Conservation (phyloP, 2,329 filamentous ascomycete species). For the Aspergillus sp. region DNA sequence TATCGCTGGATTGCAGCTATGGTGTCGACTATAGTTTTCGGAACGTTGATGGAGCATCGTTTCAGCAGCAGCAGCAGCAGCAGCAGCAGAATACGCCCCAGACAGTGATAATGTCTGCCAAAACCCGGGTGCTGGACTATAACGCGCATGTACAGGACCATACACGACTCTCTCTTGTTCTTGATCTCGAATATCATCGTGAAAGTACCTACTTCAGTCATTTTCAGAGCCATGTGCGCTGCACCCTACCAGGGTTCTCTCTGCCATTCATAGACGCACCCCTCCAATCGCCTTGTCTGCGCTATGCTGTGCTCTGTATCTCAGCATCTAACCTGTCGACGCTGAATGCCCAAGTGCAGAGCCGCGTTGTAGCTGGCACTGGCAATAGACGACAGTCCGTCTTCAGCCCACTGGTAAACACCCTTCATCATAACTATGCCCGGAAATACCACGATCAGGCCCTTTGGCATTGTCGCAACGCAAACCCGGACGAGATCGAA, state of each 20-base stretch:
- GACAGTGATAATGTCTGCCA: too few species aligned
- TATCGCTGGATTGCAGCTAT: constrained; percentile 10
- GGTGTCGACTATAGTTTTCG: constrained; percentile 7
- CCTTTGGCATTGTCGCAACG: background rate
- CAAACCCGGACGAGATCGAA: background rate
- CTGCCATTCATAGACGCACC: background rate
- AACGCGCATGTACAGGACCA: too few species aligned
- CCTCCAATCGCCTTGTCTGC: background rate
- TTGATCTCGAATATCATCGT: too few species aligned
- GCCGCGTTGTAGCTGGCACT: background rate
- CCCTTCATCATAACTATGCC: constrained; percentile 1
- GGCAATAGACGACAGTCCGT: background rate
- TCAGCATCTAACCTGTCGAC: constrained; percentile 10
- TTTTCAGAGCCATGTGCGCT: constrained; percentile 5
- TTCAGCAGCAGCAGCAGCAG: background rate
- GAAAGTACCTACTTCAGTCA: constrained; percentile 2
- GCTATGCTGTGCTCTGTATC: constrained; percentile 6
- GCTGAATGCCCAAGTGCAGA: constrained; percentile 7
- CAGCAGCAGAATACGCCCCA: too few species aligned
- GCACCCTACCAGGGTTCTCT: constrained; percentile 4
- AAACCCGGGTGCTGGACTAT: too few species aligned
- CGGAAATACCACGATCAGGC: constrained; percentile 5
- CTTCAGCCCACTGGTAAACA: constrained; percentile 4
- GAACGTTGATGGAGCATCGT: background rate
- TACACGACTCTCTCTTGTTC: too few species aligned